Evolutionary conservation across 768 basidiomycete species (phyloP).

Genomic region (Trametes punicea): DNA sequence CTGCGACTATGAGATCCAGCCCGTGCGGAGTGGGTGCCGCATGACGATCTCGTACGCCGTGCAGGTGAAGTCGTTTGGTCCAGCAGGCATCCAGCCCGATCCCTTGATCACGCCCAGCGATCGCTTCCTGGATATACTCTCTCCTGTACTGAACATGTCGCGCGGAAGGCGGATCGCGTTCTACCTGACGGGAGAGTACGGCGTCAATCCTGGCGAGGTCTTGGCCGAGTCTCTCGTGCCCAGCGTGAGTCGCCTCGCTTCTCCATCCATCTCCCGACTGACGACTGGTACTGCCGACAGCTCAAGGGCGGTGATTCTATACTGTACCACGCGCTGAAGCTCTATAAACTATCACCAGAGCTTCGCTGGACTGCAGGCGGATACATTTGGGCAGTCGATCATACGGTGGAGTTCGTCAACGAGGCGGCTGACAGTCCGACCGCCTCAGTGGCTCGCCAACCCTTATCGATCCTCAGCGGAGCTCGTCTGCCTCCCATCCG

Average conservation of each 20-base stretch:
- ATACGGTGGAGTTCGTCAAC: slow-evolving; percentile 58
- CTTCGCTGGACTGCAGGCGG: slow-evolving; percentile 82
- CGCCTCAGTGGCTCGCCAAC: slow-evolving; percentile 9
- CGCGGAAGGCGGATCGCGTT: slow-evolving; percentile 73
- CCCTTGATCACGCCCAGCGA: slow-evolving; percentile 73
- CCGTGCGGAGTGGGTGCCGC: slow-evolving; percentile 66
- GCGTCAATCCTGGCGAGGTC: slow-evolving; percentile 63
- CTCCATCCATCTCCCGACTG: not conserved
- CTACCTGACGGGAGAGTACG: slow-evolving; percentile 66
- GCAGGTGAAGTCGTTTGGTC: slow-evolving; percentile 64
- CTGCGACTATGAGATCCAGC: slow-evolving; percentile 72
- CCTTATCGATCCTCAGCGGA: slow-evolving; percentile 13
- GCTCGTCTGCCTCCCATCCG: slow-evolving; percentile 39
- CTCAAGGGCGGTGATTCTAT: slow-evolving; percentile 75
- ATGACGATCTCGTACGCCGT: slow-evolving; percentile 71
- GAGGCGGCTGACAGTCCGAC: slow-evolving; percentile 37
- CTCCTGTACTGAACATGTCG: slow-evolving; percentile 67
- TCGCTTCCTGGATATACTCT: slow-evolving; percentile 65
- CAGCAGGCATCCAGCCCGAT: slow-evolving; percentile 47
- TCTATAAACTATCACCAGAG: slow-evolving; percentile 71
- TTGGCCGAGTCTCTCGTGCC: slow-evolving; percentile 71
- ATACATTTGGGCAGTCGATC: slow-evolving; percentile 76
- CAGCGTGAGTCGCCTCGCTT: slow-evolving; percentile 44
- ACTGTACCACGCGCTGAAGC: slow-evolving; percentile 71
- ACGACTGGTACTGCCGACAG: slow-evolving; percentile 34